A percentile compares a stretch with the other conserved stretches of the same genome.
Evolutionary conservation across 495 filamentous ascomycete species (phyloP).

Genomic region (Talaromyces borbonicus): DNA sequence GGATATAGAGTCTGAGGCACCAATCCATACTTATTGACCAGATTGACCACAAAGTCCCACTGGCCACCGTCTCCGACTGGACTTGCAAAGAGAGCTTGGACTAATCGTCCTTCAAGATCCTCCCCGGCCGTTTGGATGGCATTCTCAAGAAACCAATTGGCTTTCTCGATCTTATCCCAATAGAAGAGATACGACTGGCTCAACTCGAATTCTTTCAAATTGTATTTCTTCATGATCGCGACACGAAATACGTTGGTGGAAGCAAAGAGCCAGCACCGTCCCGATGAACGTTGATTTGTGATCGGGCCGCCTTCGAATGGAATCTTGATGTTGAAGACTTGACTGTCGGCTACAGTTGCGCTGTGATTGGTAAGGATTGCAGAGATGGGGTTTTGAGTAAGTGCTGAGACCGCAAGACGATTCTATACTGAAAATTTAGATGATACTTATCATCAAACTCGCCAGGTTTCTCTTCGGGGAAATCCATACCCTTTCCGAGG

Average conservation of each 20-base stretch:
- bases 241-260: constrained; percentile 80
- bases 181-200: constrained; percentile 86
- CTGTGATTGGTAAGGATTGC: constrained; percentile 40
- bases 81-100: constrained; percentile 52
- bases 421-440: constrained; percentile 25
- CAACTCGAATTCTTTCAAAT: constrained; percentile 68
- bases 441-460: not conserved
- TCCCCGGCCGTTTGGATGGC: constrained; percentile 63
- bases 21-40: constrained; percentile 77
- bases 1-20: constrained; percentile 72
- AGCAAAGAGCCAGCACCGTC: constrained; percentile 86
- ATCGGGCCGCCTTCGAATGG: constrained; percentile 73
- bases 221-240: constrained; percentile 70
- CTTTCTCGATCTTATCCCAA: constrained; percentile 91
- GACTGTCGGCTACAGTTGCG: constrained; percentile 49
- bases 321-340: constrained; percentile 75
- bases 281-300: constrained; percentile 71
- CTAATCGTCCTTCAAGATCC: constrained; percentile 55
- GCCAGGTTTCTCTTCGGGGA: not conserved
- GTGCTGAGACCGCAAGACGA: constrained; percentile 57
- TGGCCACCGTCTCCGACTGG: constrained; percentile 79
- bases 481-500: constrained; percentile 14
- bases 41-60: constrained; percentile 87
- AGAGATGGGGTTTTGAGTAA: constrained; percentile 47
- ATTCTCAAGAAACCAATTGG: constrained; percentile 78